Conservation (phyloP, 2,329 filamentous ascomycete genomes). For the Sarocladium brachiariae region DNA sequence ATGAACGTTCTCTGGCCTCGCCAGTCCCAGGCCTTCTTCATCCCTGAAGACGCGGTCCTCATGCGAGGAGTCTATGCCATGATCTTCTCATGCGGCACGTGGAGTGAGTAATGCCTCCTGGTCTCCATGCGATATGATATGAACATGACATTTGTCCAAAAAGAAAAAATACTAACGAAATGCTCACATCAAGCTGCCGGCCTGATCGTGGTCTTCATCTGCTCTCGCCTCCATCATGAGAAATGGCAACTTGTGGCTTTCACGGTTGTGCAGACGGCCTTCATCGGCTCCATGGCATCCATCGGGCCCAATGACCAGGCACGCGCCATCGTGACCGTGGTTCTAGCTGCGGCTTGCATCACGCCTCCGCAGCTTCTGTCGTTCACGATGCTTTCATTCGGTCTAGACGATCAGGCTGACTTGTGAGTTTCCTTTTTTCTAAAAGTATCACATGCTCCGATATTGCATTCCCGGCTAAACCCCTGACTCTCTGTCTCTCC, state of each 20-base stretch:
- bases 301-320: slow-evolving; percentile 24
- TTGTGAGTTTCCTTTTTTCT: slow-evolving; percentile 21
- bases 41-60: slow-evolving; percentile 17
- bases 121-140: neutral
- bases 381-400: slow-evolving; percentile 28
- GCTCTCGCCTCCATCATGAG: slow-evolving; percentile 25
- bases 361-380: slow-evolving; percentile 25
- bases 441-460: neutral
- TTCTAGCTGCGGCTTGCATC: slow-evolving; percentile 22
- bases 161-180: no score
- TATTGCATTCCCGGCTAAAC: neutral
- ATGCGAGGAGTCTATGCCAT: slow-evolving; percentile 22
- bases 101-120: slow-evolving; percentile 11
- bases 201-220: slow-evolving; percentile 22
- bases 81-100: slow-evolving; percentile 23
- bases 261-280: slow-evolving; percentile 25
- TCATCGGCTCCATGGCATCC: slow-evolving; percentile 28
- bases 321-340: slow-evolving; percentile 27
- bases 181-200: no score
- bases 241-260: slow-evolving; percentile 29
- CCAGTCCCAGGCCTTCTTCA: slow-evolving; percentile 21
- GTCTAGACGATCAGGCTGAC: slow-evolving; percentile 27
- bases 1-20: slow-evolving; percentile 25
- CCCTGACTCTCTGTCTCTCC: neutral
- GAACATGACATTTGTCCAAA: no score